Base-by-base conservation (phyloP, 192 early-diverging fungal genomes). In the Coemansia sp. region DNA sequence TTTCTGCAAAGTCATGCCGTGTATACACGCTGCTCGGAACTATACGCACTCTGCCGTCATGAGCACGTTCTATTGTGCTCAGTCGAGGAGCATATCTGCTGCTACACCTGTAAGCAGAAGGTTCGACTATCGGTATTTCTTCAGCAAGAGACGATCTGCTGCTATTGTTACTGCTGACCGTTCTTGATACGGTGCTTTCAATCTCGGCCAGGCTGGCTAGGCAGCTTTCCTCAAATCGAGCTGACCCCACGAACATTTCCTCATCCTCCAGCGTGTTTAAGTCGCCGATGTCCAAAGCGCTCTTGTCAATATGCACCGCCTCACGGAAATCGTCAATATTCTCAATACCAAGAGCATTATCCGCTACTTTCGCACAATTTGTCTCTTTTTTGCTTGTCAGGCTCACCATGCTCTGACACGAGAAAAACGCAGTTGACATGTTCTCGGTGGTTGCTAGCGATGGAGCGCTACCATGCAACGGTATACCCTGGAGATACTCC, bases 1-100 rank as follows among this genome's bases (percentile, higher is more conserved):
- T 61, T 21, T 10, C 42, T 21, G n/a, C 21, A 44, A 12, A 4
- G 11, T 41, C 8, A 15, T 9, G 37, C 49, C 40, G 50, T 43
- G 10, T 63, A 23, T 58, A 56, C 18, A 53, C 21, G 53, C 56
- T 38, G 21, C 66, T 75, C 45, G 72, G 72, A 49, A 61, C 50
- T 47, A 81, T 69, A 23, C 67, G 50, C 8, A 81, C 56, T 40
- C 68, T 63, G 0, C 79, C 79, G 32, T 81, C 79, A 8, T 81
- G 60, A 7, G 50, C 67, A 9, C 79, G 67, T 54, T 76, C 79
- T 38, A 81, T 64, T 15, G 74, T 81, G 42, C 79, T 81, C 12
- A 81, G 68, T 19, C 79, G 62, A 16, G 79, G 79, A 12, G 74
- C 74, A 26, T 64, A 73, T 19, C 62, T 68, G 58, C 59, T 66